A percentile compares a stretch with the other conserved stretches of the same genome.
Conservation (phyloP, 1,284 basidiomycete genomes). For the Sanguinoderma infundibulare region DNA sequence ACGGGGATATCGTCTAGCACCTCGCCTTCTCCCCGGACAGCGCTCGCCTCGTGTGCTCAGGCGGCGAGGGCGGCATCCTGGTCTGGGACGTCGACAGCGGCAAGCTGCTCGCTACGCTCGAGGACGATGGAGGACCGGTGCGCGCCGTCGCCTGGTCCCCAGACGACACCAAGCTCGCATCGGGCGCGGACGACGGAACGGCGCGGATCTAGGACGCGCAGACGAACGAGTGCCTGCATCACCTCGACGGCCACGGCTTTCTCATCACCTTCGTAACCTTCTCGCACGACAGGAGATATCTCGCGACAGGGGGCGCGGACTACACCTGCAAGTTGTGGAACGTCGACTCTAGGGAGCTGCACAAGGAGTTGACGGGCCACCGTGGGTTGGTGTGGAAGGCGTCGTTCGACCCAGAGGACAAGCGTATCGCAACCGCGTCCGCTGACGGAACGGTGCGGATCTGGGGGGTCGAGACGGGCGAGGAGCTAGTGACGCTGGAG, state of each 20-base stretch:
- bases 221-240: background rate
- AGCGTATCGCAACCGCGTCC: constrained; percentile 31
- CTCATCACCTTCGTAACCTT: constrained; percentile 27
- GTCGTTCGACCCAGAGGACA: constrained; percentile 30
- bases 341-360: constrained; percentile 8
- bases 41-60: constrained; percentile 24
- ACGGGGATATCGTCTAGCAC: constrained; percentile 17
- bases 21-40: constrained; percentile 32
- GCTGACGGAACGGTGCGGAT: constrained; percentile 26
- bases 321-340: constrained; percentile 26
- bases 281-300: constrained; percentile 23
- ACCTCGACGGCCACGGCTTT: constrained; percentile 24
- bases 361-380: constrained; percentile 19
- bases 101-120: constrained; percentile 7
- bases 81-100: constrained; percentile 26
- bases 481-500: constrained; percentile 20
- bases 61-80: constrained; percentile 21
- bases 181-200: constrained; percentile 31
- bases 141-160: constrained; percentile 28
- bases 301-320: constrained; percentile 26
- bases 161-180: constrained; percentile 28
- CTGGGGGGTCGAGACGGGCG: constrained; percentile 25
- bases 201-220: constrained; percentile 7
- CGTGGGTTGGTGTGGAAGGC: constrained; percentile 21
- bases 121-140: constrained; percentile 21